phyloP scores from a whole-genome alignment of 768 basidiomycete genomes.

The Flagelloscypha sp. region DNA sequence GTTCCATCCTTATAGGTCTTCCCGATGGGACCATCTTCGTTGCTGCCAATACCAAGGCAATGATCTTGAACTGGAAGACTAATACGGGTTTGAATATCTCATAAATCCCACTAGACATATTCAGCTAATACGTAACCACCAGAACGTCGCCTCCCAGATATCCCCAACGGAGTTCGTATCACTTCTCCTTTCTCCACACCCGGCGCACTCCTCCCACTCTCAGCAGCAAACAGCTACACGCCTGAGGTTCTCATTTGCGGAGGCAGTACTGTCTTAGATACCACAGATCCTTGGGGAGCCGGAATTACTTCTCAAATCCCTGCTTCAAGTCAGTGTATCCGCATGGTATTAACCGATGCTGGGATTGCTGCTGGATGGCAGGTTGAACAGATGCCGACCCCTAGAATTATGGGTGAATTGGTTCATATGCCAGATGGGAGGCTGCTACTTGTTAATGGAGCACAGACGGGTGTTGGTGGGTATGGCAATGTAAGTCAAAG shows the following conservation, averaged over 20 bases:
- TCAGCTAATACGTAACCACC: slow-evolving; percentile 20
- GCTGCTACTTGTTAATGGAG: slow-evolving; percentile 36
- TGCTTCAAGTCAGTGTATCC: slow-evolving; percentile 35
- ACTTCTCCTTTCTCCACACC: slow-evolving; percentile 29
- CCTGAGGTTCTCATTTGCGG: slow-evolving; percentile 42
- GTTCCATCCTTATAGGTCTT: no score
- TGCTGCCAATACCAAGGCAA: slow-evolving; percentile 32
- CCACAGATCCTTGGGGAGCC: slow-evolving; percentile 16
- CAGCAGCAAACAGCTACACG: slow-evolving; percentile 28
- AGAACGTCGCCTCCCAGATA: neutral
- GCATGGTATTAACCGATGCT: slow-evolving; percentile 30
- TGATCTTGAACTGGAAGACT: slow-evolving; percentile 32
- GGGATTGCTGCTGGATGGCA: slow-evolving; percentile 38
- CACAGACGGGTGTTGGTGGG: slow-evolving; percentile 31
- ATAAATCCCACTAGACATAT: slow-evolving; percentile 36
- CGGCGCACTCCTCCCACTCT: slow-evolving; percentile 28
- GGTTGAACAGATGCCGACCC: slow-evolving; percentile 34
- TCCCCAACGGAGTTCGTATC: slow-evolving; percentile 1
- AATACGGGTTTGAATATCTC: slow-evolving; percentile 32
- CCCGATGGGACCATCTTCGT: slow-evolving; percentile 35
- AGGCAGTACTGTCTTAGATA: slow-evolving; percentile 28
- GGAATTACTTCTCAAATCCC: slow-evolving; percentile 29
- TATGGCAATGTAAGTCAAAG: slow-evolving; percentile 22
- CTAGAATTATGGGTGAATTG: slow-evolving; percentile 30
- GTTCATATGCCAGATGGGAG: slow-evolving; percentile 32